phyloP scores from a whole-genome alignment of 495 filamentous ascomycete species.

The Neurospora pannonica region DNA sequence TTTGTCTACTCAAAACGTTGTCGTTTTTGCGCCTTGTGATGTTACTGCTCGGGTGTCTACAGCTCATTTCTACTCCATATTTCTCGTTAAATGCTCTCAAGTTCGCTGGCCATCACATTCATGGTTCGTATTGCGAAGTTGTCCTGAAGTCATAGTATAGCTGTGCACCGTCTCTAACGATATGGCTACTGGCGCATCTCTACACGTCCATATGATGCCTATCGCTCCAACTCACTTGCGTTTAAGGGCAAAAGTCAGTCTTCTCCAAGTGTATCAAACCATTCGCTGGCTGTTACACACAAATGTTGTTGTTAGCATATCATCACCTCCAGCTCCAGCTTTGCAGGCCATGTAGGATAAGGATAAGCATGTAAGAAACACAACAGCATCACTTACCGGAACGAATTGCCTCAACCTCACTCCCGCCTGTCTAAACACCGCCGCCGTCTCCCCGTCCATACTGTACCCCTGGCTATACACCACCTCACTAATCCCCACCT shows the following conservation, averaged over 20 bases:
- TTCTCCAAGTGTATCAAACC: slow-evolving; percentile 46
- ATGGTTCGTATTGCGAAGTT: neutral
- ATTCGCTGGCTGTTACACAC: slow-evolving; percentile 35
- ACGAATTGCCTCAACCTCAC: slow-evolving; percentile 73
- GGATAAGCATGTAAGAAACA: neutral
- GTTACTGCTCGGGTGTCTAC: neutral
- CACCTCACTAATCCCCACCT: slow-evolving; percentile 90
- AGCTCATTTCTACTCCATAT: too few species aligned
- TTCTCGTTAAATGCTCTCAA: too few species aligned
- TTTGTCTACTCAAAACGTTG: neutral
- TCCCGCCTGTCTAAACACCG: slow-evolving; percentile 64
- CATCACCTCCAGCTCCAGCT: neutral
- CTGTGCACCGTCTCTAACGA: neutral
- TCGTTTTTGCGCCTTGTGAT: neutral
- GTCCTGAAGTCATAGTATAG: neutral
- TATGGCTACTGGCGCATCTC: neutral
- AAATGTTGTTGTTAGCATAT: slow-evolving; percentile 5
- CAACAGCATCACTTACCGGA: slow-evolving; percentile 47
- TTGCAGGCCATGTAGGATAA: neutral
- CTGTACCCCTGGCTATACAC: slow-evolving; percentile 89
- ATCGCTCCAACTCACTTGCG: neutral
- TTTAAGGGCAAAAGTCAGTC: neutral
- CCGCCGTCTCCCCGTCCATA: slow-evolving; percentile 83
- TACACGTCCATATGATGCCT: slow-evolving; percentile 16
- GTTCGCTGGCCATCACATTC: too few species aligned